Percentiles rank a stretch among this genome's conserved stretches.
Evolutionary conservation across 2,329 filamentous ascomycete species (phyloP).

Genomic region (Alternaria tenuissima): DNA sequence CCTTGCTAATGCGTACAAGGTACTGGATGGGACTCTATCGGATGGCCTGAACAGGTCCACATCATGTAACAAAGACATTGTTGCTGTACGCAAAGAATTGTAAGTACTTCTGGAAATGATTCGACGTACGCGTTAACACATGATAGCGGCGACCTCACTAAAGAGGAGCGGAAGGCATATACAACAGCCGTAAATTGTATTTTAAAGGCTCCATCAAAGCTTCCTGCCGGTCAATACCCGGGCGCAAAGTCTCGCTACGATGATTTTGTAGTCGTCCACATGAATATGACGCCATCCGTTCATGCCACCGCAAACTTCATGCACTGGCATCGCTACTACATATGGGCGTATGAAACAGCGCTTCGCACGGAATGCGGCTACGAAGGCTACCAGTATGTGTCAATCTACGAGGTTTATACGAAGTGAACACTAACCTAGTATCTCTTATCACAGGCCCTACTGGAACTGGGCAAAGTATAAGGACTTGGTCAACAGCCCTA

Average conservation of each 20-base stretch:
- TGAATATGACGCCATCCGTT: slow-evolving; percentile 43
- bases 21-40: slow-evolving; percentile 38
- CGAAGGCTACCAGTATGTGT: slow-evolving; percentile 43
- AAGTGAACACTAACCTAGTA: background rate
- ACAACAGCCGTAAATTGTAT: slow-evolving; percentile 46
- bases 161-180: slow-evolving; percentile 44
- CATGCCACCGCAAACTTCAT: slow-evolving; percentile 45
- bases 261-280: slow-evolving; percentile 46
- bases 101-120: slow-evolving; percentile 21
- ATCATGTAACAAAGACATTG: slow-evolving; percentile 52
- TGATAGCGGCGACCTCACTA: slow-evolving; percentile 36
- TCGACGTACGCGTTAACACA: slow-evolving; percentile 1
- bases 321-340: slow-evolving; percentile 55
- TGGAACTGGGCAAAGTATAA: slow-evolving; percentile 63
- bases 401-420: background rate
- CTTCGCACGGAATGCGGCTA: slow-evolving; percentile 54
- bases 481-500: slow-evolving; percentile 57
- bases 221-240: slow-evolving; percentile 35
- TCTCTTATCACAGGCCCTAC: slow-evolving; percentile 48
- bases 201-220: slow-evolving; percentile 35
- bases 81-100: slow-evolving; percentile 57
- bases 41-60: slow-evolving; percentile 36
- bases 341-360: slow-evolving; percentile 54
- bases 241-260: slow-evolving; percentile 46
- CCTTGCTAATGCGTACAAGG: slow-evolving; percentile 37